phyloP scores from a whole-genome alignment of 2,329 filamentous ascomycete species.

The Venturia pyrina region DNA sequence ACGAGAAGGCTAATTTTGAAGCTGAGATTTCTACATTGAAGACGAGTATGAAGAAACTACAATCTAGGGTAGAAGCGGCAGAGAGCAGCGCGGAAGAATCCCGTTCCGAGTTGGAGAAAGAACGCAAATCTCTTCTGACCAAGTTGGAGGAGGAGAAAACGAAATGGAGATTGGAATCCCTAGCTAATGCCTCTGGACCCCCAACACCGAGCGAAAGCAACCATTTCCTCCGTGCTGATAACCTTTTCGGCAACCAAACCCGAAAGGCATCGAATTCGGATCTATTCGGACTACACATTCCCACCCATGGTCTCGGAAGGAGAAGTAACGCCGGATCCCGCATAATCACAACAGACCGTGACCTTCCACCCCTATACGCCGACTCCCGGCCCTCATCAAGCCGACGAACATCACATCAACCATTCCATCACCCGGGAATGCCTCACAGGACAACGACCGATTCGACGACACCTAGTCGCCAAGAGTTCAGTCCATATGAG shows the following conservation, averaged over 20 bases:
- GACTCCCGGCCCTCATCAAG: slow-evolving; percentile 21
- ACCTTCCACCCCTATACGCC: slow-evolving; percentile 8
- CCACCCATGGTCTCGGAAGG: slow-evolving; percentile 18
- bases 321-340: slow-evolving; percentile 16
- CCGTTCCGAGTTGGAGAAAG: slow-evolving; percentile 45
- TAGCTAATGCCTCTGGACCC: slow-evolving; percentile 19
- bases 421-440: slow-evolving; percentile 8
- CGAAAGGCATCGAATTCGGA: slow-evolving; percentile 31
- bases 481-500: slow-evolving; percentile 20
- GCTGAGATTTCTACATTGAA: slow-evolving; percentile 53
- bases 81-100: slow-evolving; percentile 54
- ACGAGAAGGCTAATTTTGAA: slow-evolving; percentile 53
- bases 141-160: slow-evolving; percentile 55
- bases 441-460: slow-evolving; percentile 15
- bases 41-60: slow-evolving; percentile 50
- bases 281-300: slow-evolving; percentile 22
- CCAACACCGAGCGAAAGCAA: slow-evolving; percentile 5
- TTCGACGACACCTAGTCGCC: slow-evolving; percentile 16
- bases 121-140: slow-evolving; percentile 47
- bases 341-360: slow-evolving; percentile 19
- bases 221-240: slow-evolving; percentile 27
- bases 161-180: slow-evolving; percentile 45
- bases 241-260: slow-evolving; percentile 23
- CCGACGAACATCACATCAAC: slow-evolving; percentile 19
- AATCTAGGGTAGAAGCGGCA: slow-evolving; percentile 52